These are phyloP conservation scores for Linnemannia exigua DNA, from an alignment of 192 early-diverging fungal genomes.

Conservation along the genomic window DNA sequence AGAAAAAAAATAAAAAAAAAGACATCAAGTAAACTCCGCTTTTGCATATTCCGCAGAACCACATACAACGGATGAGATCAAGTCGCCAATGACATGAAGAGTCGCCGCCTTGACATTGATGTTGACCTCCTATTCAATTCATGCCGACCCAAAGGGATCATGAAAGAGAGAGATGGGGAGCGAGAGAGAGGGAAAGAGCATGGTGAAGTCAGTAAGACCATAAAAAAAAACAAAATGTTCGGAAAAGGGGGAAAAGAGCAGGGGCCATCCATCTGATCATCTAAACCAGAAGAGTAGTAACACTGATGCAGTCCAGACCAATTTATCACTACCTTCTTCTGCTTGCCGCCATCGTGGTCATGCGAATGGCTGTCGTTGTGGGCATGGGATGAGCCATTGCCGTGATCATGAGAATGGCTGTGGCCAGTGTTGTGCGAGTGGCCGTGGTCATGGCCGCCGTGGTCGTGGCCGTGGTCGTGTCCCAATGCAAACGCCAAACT, in stretches of 20 bases:
- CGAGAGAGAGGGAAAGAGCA: neutral
- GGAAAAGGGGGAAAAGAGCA: too few relatives aligned
- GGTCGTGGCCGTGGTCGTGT: conserved; percentile 60
- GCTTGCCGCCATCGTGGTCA: conserved; percentile 16
- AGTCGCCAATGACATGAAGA: conserved; percentile 86
- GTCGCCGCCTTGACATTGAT: conserved; percentile 81
- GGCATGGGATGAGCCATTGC: conserved; percentile 25
- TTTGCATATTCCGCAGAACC: neutral
- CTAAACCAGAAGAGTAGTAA: neutral
- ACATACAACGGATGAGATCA: conserved; percentile 76
- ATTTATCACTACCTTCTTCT: conserved; percentile 30
- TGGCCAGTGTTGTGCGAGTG: conserved; percentile 16
- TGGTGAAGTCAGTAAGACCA: conserved; percentile 1
- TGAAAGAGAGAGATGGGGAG: neutral
- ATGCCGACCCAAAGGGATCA: neutral
- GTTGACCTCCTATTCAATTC: conserved; percentile 60
- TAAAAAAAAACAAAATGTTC: too few relatives aligned
- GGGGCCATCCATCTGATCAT: neutral
- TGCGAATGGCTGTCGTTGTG: conserved; percentile 28
- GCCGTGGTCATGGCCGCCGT: conserved; percentile 33
- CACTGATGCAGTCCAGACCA: neutral
- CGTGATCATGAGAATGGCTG: conserved; percentile 32
- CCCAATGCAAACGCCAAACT: conserved; percentile 68
- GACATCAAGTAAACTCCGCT: neutral
- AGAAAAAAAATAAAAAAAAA: neutral